Conservation (phyloP, 2,329 filamentous ascomycete genomes). For the Alternaria novae-zelandiae region DNA sequence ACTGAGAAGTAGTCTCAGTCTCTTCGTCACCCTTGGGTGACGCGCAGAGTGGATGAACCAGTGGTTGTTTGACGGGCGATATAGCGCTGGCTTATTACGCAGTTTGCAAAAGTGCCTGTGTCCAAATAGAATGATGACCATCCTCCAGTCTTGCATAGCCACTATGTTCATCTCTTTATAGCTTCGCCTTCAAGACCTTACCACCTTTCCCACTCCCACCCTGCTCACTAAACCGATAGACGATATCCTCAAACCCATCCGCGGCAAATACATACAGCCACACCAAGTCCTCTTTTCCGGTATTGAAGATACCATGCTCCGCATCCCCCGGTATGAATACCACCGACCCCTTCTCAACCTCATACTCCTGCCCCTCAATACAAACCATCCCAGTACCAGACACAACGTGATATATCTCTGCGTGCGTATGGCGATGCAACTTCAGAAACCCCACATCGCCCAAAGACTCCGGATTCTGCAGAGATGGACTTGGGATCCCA, state of each 20-base stretch:
- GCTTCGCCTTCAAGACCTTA: background rate
- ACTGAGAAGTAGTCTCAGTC: background rate
- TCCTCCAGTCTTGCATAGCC: background rate
- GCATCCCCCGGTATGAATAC: conserved; percentile 54
- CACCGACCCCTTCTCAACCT: conserved; percentile 43
- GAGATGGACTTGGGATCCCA: background rate
- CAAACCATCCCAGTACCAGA: conserved; percentile 47
- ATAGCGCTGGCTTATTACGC: background rate
- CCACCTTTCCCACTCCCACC: background rate
- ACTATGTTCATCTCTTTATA: background rate
- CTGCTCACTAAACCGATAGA: conserved; percentile 45
- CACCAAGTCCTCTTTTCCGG: conserved; percentile 33
- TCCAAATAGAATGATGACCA: background rate
- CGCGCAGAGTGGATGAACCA: background rate
- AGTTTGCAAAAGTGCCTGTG: background rate
- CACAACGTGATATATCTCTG: conserved; percentile 54
- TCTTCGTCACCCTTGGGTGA: background rate
- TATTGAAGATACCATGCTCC: conserved; percentile 49
- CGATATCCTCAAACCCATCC: conserved; percentile 47
- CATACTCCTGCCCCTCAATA: conserved; percentile 46
- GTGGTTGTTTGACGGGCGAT: background rate
- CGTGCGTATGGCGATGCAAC: conserved; percentile 50
- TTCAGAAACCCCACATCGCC: conserved; percentile 37
- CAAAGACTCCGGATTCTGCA: conserved; percentile 22
- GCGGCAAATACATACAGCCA: conserved; percentile 54